Evolutionary conservation across 2,329 filamentous ascomycete species (phyloP), one percentile per base, ranked within the genome.

Genomic region (Magnaporthales sp.): DNA sequence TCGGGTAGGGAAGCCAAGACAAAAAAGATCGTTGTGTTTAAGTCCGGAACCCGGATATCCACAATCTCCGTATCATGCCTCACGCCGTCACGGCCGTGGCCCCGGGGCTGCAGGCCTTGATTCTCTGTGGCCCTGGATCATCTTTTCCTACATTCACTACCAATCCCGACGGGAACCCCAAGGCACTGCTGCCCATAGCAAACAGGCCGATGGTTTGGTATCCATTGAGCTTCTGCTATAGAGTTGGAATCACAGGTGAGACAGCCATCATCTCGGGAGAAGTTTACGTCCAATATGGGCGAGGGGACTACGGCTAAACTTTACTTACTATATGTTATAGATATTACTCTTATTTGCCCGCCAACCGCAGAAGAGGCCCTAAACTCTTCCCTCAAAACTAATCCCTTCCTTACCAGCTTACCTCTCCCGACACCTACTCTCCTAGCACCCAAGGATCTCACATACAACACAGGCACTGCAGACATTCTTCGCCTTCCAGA

Each of bases 191-290:
- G 8, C 91, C 91, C 6, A 90, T 95, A 68, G 91, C 91, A 46
- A 95, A 95, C 76, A 80, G 91, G 71, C 91, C 91, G 1, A 95
- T 95, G 91, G 89, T 95, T 62, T 94, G 92, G 90, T 95, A 95
- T 75, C 89, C 91, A 6, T 85, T 95, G 56, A 91, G 94, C 73
- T 94, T 92, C 79, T 94, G 91, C 77, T 91, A 92, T 74, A 87
- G 91, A 51, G 91, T 90, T 76, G 91, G 91, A 71, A 86, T 93
- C 70, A 91, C 89, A 73, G 83, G 90, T 91, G 77, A 77, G 85
- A 77, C 9, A 15, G 32, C 22, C n/a, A 27, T 9, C 26, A 10
- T 6, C 15, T 27, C 19, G 60, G 9, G 7, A 38, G 7, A 8
- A 8, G 32, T 38, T 13, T 13, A 38, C 32, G n/a, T 10, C 11